Evolutionary conservation across 768 basidiomycete genomes (phyloP).

Genomic region (Trametopsis cervina): DNA sequence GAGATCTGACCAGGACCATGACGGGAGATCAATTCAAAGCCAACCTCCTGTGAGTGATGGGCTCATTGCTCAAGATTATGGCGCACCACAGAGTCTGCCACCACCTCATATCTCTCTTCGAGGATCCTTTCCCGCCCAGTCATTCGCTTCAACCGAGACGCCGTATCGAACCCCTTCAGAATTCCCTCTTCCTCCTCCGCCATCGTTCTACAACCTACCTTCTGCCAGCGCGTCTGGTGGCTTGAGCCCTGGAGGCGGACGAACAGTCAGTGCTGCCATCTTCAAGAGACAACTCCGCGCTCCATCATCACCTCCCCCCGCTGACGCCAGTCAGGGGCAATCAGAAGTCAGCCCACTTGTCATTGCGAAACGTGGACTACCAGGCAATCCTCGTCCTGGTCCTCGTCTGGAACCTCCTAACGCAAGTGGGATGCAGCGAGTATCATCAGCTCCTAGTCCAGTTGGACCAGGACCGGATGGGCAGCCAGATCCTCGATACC

Average conservation of each 20-base stretch:
- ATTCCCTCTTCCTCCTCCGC: conserved; percentile 24
- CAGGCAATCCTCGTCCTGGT: conserved; percentile 34
- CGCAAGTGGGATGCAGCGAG: not conserved
- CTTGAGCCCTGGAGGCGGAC: conserved; percentile 24
- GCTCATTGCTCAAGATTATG: not conserved
- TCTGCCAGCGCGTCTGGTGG: conserved; percentile 18
- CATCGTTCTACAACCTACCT: conserved; percentile 18
- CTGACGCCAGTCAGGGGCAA: conserved; percentile 14
- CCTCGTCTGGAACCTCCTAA: conserved; percentile 11
- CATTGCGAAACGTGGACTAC: conserved; percentile 42
- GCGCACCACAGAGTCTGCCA: conserved; percentile 13
- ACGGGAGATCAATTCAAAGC: not conserved
- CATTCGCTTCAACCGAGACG: conserved; percentile 13
- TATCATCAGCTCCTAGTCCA: not conserved
- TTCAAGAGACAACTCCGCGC: conserved; percentile 47
- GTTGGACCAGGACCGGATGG: not conserved
- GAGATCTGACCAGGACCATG: not conserved
- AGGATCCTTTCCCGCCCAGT: conserved; percentile 18
- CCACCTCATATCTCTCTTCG: conserved; percentile 17
- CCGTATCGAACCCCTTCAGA: conserved; percentile 43
- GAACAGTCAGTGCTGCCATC: conserved; percentile 72
- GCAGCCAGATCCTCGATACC: conserved; percentile 7
- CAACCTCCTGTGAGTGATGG: not conserved
- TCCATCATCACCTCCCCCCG: conserved; percentile 9
- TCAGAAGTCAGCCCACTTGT: conserved; percentile 42